Evolutionary conservation across 768 basidiomycete genomes (phyloP).

Genomic region (Phylloporus rhodoxanthus): DNA sequence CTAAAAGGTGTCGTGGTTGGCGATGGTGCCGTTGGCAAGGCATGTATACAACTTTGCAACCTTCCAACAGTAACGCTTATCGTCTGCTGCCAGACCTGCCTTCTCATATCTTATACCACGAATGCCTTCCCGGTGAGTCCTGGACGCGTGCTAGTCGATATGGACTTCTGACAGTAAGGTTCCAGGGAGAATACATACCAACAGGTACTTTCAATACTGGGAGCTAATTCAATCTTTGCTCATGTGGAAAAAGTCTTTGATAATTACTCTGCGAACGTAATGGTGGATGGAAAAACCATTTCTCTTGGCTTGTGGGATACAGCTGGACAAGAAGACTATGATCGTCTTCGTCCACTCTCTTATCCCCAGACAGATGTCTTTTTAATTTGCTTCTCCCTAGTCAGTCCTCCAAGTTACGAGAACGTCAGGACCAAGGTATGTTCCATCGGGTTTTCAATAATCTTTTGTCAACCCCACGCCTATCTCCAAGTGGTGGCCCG

Average conservation of each 20-base stretch:
- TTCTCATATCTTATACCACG: constrained; percentile 98
- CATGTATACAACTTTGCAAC: constrained; percentile 31
- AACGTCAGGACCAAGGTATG: constrained; percentile 96
- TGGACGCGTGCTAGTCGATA: constrained; percentile 11
- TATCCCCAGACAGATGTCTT: constrained; percentile 99
- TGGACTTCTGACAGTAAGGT: constrained; percentile 13
- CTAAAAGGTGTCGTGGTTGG: constrained; percentile 89
- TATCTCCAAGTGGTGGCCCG: constrained; percentile 78
- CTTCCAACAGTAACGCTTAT: constrained; percentile 9
- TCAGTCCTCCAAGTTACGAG: constrained; percentile 96
- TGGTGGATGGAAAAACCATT: constrained; percentile 98
- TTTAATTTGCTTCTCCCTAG: constrained; percentile 97
- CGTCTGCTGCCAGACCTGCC: constrained; percentile 68
- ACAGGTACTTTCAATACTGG: constrained; percentile 52
- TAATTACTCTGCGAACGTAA: constrained; percentile 97
- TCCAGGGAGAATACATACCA: constrained; percentile 92
- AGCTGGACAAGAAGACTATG: constrained; percentile 99
- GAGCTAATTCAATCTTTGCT: constrained; percentile 4
- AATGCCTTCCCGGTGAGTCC: constrained; percentile 87
- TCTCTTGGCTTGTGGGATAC: constrained; percentile 99
- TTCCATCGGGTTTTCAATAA: constrained; percentile 5
- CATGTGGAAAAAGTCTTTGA: constrained; percentile 69
- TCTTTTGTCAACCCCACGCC: constrained; percentile 2
- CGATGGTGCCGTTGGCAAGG: constrained; percentile 99
- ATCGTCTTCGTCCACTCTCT: constrained; percentile 92